Evolutionary conservation across 768 basidiomycete species (phyloP), one percentile per base, ranked within the genome.

Genomic region (button mushroom (Agaricus bisporus)): DNA sequence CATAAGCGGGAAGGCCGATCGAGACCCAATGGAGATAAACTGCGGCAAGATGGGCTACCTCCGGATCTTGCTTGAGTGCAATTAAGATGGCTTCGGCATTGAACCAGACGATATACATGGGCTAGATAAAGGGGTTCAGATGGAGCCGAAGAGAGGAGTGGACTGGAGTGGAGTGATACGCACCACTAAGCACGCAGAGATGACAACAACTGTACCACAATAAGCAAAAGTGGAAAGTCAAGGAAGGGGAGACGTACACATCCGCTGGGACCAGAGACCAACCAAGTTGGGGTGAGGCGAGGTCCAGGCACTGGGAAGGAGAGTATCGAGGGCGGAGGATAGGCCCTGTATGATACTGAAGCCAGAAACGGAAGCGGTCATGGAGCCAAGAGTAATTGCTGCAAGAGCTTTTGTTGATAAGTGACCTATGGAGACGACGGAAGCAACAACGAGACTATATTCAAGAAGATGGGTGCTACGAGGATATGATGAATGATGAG

Each of bases 251-350:
- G 3, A 73, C 85, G 42, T 58, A 88, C 87, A 72, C 88, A 91
- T 93, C 58, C 94, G 75, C 66, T 95, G 92, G 8, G 87, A 69
- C 94, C 94, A 95, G 7, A 95, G 75, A 6, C 94, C 94, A 10
- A 98, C 91, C 10, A 91, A 75, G 14, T 85, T 71, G 0, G 94
- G 95, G 28, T 86, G 83, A 1, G 83, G 64, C 3, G 92, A 93
- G 0, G 97, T 95, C 94, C 91, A 99, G 14, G 95, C 94, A 37
- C 91, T 83, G 0, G 97, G 95, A 8, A 98, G 81, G 61, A 99
- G 79, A 0, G 95, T 95, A 66, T 99, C 97, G 17, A 99, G 81
- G 0, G 91, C 85, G 46, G 87, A 89, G 7, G 82, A 73, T 51
- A 95, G 81, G 17, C 92, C 92, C 58, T 88, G 86, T 5, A 94